These are phyloP conservation scores for Penicillium sp. DNA, from an alignment of 2,329 filamentous ascomycete species.

Conservation along the genomic window DNA sequence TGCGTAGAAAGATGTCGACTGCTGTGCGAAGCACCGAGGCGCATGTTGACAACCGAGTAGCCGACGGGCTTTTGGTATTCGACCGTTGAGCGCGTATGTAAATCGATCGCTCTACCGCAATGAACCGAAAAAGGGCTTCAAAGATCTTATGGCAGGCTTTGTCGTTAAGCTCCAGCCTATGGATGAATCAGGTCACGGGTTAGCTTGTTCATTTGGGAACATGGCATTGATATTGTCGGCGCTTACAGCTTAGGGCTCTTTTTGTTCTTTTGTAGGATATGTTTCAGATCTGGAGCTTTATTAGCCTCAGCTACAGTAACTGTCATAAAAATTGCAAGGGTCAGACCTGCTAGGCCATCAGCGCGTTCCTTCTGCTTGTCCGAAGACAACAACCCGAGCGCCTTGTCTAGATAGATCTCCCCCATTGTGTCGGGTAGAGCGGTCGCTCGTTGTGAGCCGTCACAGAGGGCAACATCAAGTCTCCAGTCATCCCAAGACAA, in stretches of 20 bases:
- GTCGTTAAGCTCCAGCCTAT: constrained; percentile 60
- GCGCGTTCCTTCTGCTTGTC: constrained; percentile 50
- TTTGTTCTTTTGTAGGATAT: constrained; percentile 58
- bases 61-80: constrained; percentile 53
- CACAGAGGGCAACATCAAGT: neutral
- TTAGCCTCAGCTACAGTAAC: constrained; percentile 14
- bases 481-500: neutral
- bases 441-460: neutral
- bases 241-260: constrained; percentile 42
- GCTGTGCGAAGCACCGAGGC: constrained; percentile 72
- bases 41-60: constrained; percentile 65
- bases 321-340: neutral
- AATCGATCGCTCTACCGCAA: constrained; percentile 68
- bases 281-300: constrained; percentile 52
- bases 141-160: constrained; percentile 80
- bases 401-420: constrained; percentile 46
- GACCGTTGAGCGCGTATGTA: constrained; percentile 60
- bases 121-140: constrained; percentile 74
- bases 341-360: constrained; percentile 53
- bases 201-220: neutral
- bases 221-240: neutral
- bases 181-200: neutral
- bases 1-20: constrained; percentile 68
- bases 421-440: constrained; percentile 35
- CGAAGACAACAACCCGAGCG: constrained; percentile 46